These are phyloP conservation scores for Ichthyophthirius multifiliis DNA, from an alignment of 169 alveolate genomes.

Conservation along the genomic window DNA sequence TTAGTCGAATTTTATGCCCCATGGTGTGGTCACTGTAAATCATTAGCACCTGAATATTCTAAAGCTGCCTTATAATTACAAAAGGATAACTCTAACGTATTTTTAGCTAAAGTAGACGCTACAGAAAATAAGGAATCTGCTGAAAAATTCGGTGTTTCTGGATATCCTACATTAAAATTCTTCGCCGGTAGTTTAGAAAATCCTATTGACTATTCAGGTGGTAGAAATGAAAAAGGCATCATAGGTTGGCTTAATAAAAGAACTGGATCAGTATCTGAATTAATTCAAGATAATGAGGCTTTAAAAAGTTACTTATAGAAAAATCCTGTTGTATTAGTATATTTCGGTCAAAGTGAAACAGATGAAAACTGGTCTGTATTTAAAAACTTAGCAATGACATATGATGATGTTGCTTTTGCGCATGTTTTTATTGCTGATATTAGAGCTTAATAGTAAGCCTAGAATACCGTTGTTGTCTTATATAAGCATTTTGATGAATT, in stretches of 20 bases:
- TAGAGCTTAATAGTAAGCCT: conserved; percentile 38
- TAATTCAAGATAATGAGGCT: conserved; percentile 31
- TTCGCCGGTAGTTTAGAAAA: conserved; percentile 68
- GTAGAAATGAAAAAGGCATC: conserved; percentile 84
- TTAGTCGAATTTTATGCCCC: conserved; percentile 93
- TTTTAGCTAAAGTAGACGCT: conserved; percentile 91
- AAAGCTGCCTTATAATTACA: conserved; percentile 86
- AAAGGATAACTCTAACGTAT: conserved; percentile 74
- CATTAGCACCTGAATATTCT: conserved; percentile 92
- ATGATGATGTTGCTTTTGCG: conserved; percentile 53
- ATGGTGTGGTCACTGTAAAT: conserved; percentile 92
- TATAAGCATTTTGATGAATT: conserved; percentile 72
- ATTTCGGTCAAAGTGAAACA: conserved; percentile 39
- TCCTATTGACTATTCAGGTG: conserved; percentile 81
- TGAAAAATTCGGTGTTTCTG: conserved; percentile 83
- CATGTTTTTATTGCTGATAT: conserved; percentile 41
- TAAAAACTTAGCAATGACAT: conserved; percentile 39
- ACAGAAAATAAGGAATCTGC: conserved; percentile 77
- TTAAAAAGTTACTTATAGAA: conserved; percentile 26
- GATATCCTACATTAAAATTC: conserved; percentile 92
- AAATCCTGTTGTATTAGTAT: conserved; percentile 29
- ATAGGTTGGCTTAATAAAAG: conserved; percentile 85
- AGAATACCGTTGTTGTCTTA: conserved; percentile 42
- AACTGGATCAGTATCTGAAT: conserved; percentile 85
- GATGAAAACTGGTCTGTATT: conserved; percentile 32